Conservation (phyloP, 2,329 filamentous ascomycete genomes). For the Colletotrichum trifolii region DNA sequence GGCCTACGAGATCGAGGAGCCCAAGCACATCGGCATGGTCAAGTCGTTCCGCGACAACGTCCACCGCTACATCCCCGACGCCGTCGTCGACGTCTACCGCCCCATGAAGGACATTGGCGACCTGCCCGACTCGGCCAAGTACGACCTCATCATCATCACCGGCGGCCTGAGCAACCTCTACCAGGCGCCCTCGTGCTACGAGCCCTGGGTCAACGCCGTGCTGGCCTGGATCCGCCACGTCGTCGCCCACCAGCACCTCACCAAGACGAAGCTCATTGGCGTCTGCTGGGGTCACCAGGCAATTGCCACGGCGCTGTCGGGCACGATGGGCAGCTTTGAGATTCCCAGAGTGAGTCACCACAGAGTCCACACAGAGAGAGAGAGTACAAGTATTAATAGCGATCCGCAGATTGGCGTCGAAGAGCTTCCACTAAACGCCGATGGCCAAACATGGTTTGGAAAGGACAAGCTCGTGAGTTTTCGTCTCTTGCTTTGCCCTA, state of each 20-base stretch:
- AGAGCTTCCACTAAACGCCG: neutral
- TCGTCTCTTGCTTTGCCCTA: too few relatives aligned
- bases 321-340: conserved; percentile 25
- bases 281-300: conserved; percentile 33
- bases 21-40: conserved; percentile 31
- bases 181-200: conserved; percentile 18
- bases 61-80: conserved; percentile 14
- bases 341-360: conserved; percentile 12
- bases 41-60: conserved; percentile 29
- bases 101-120: conserved; percentile 21
- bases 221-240: conserved; percentile 27
- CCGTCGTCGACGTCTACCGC: conserved; percentile 17
- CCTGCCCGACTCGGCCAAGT: conserved; percentile 17
- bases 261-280: conserved; percentile 21
- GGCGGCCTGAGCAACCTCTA: conserved; percentile 31
- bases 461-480: conserved; percentile 9
- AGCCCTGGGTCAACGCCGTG: conserved; percentile 28
- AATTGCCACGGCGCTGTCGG: conserved; percentile 22
- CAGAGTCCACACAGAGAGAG: too few relatives aligned
- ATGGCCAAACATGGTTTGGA: conserved; percentile 21
- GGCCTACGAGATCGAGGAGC: conserved; percentile 31
- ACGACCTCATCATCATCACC: conserved; percentile 30
- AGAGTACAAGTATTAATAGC: too few relatives aligned
- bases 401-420: conserved; percentile 23
- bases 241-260: conserved; percentile 23